phyloP scores from a whole-genome alignment of 257 asterid species.

The Solanum lycopersicoides region DNA sequence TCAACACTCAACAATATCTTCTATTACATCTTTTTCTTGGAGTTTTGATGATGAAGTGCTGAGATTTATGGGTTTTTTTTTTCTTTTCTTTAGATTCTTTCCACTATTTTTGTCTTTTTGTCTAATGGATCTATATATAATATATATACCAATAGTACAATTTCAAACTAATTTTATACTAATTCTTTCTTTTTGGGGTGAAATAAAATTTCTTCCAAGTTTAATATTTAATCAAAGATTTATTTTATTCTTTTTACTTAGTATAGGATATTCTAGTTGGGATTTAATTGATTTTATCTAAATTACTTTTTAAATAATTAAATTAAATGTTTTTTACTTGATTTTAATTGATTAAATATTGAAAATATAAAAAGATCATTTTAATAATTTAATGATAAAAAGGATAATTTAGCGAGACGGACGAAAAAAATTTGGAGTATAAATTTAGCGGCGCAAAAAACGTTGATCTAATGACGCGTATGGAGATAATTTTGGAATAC shows the following conservation, averaged over 20 bases:
- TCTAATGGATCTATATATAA: neutral
- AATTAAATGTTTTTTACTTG: neutral
- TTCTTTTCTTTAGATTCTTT: neutral
- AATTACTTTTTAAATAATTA: neutral
- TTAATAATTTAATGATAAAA: too few species aligned
- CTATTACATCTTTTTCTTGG: neutral
- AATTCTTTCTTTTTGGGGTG: neutral
- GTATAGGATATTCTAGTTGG: neutral
- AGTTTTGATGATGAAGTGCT: neutral
- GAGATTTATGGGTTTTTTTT: neutral
- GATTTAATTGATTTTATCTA: neutral
- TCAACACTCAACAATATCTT: neutral
- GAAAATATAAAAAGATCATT: neutral
- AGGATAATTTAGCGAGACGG: accelerated
- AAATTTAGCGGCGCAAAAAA: neutral
- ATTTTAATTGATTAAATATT: neutral
- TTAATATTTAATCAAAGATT: neutral
- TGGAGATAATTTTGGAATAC: neutral
- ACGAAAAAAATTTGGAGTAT: neutral
- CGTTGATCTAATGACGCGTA: too few species aligned
- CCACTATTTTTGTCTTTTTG: neutral
- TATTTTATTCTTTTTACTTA: neutral
- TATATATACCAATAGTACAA: neutral
- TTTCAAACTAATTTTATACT: neutral
- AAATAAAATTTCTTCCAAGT: neutral